Evolutionary conservation across 257 asterid genomes (phyloP), one percentile per base, ranked within the genome.

Genomic region (Nicotiana tabacum): DNA sequence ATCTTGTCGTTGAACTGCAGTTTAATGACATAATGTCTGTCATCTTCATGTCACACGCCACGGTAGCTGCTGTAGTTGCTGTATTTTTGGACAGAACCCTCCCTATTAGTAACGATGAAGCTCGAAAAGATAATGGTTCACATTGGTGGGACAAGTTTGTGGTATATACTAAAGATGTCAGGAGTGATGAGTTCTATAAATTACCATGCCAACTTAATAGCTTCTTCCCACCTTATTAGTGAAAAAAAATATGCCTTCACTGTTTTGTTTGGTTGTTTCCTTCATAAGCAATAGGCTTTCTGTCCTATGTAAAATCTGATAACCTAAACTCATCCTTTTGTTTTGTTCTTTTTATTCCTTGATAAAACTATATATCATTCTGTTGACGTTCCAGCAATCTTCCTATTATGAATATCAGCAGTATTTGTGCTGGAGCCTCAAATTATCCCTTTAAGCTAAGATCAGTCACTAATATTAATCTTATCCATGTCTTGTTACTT

Each of bases 101-200:
- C 16, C 90, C 89, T 11, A 81, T 83, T 43, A 86, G 82, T 1
- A 82, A 82, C 8, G 86, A 86, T 3, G 89, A 89, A 72, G 86
- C 87, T 3, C 82, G 85, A 2, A 90, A 85, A 60, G 96, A 90
- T n/a, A 92, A 90, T 46, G 97, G 95, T 11, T 83, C 90, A 0
- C 85, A 83, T 77, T 91, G 96, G 92, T 93, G 95, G 95, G 91
- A 93, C 60, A 93, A 83, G 79, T 94, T 94, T 66, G 83, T 90
- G 86, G 84, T 82, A 68, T 94, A 94, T 65, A 66, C 66, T 79
- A 88, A 83, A 80, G 98, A 92, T 90, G 89, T 88, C 11, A 88
- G 97, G 66, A 94, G 83, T 64, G 86, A 92, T 70, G 93, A 90
- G 76, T 91, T 92, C 55, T 90, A 91, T 70, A 89, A 78, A 82